A percentile compares a stretch with the other conserved stretches of the same genome.
These are phyloP conservation scores for Pseudopyrenochaeta lycopersici DNA, from an alignment of 2,329 filamentous ascomycete species.

Conservation along the genomic window DNA sequence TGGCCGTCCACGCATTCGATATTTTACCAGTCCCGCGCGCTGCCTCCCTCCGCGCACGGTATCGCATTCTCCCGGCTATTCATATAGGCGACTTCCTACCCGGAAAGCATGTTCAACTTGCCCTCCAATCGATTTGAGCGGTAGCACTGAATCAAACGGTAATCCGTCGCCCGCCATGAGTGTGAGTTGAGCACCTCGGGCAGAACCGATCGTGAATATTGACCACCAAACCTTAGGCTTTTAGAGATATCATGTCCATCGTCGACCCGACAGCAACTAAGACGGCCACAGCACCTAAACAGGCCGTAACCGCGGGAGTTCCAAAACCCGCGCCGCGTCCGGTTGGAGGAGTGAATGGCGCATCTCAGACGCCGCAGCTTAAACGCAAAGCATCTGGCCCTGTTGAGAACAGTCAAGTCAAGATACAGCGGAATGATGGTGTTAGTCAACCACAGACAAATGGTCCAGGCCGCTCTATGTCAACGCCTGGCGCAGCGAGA, in stretches of 20 bases:
- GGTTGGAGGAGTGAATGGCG: constrained; percentile 34
- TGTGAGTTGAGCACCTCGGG: constrained; percentile 37
- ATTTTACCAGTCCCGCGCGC: constrained; percentile 23
- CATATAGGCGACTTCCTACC: constrained; percentile 18
- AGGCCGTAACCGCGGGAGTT: constrained; percentile 30
- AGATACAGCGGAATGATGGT: constrained; percentile 46
- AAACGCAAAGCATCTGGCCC: constrained; percentile 54
- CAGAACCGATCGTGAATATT: constrained; percentile 21
- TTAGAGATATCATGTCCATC: constrained; percentile 50
- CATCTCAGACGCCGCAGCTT: constrained; percentile 45
- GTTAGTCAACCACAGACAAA: constrained; percentile 31
- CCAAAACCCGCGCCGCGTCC: constrained; percentile 47
- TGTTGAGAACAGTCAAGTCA: constrained; percentile 37
- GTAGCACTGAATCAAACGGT: constrained; percentile 49
- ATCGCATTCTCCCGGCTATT: constrained; percentile 14
- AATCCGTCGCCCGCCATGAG: constrained; percentile 47
- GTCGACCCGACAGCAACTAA: constrained; percentile 44
- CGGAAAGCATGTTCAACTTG: constrained; percentile 48
- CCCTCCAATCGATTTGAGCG: constrained; percentile 43
- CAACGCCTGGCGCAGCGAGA: constrained; percentile 32
- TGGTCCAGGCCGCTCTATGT: constrained; percentile 33
- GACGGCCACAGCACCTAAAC: constrained; percentile 33
- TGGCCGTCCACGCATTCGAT: constrained; percentile 26
- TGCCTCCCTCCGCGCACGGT: constrained; percentile 22
- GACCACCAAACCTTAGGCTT: constrained; percentile 26